phyloP scores from a whole-genome alignment of 805 yeast genomes.

The Cyberlindnera samutprakarnensis region DNA sequence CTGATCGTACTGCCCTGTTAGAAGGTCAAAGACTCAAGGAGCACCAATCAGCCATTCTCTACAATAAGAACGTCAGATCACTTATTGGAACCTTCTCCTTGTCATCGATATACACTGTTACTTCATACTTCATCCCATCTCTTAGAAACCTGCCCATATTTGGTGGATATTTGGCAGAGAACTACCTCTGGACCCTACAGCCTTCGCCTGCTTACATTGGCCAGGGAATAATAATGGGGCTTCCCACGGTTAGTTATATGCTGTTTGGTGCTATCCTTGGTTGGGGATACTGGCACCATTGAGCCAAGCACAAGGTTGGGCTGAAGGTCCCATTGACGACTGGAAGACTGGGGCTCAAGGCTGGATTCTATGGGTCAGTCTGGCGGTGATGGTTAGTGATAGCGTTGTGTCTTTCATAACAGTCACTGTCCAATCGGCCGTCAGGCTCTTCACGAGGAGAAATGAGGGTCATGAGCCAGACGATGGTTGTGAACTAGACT shows the following conservation, averaged over 20 bases:
- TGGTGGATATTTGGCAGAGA: conserved; percentile 52
- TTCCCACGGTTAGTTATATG: conserved; percentile 88
- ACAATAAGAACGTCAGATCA: conserved; percentile 52
- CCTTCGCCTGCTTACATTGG: conserved; percentile 98
- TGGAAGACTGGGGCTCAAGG: conserved; percentile 96
- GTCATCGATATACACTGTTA: conserved; percentile 66
- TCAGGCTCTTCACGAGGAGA: conserved; percentile 12
- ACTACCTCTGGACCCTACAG: conserved; percentile 80
- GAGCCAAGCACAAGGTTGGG: conserved; percentile 70
- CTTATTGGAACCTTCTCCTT: conserved; percentile 53
- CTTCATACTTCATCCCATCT: conserved; percentile 67
- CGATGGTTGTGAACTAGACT: conserved; percentile 23
- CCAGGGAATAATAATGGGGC: conserved; percentile 96
- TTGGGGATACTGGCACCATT: conserved; percentile 89
- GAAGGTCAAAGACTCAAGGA: conserved; percentile 26
- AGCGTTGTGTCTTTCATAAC: conserved; percentile 74
- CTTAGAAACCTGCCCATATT: conserved; percentile 67
- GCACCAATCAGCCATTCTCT: conserved; percentile 26
- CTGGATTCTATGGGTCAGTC: conserved; percentile 92
- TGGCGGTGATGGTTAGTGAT: conserved; percentile 91
- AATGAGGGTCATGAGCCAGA: conserved; percentile 2
- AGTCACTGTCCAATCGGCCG: conserved; percentile 40
- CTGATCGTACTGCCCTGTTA: conserved; percentile 12
- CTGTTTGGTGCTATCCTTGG: conserved; percentile 83
- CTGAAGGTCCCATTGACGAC: conserved; percentile 81